phyloP scores from a whole-genome alignment of 1,139 yeast species.

The Saccharomyces hybrid region DNA sequence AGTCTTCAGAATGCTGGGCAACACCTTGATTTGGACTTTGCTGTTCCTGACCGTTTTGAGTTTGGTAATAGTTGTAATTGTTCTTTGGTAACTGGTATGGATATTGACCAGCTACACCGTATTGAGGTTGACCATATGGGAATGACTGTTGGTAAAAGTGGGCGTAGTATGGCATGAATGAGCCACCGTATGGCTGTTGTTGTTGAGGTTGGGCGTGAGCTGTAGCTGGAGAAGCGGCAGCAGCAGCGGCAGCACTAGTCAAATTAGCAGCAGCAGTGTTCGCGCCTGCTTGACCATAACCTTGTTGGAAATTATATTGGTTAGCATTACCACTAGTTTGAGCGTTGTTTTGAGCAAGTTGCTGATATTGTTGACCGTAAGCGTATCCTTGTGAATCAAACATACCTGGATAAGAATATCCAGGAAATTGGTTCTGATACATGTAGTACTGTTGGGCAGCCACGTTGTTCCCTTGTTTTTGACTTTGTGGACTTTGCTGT shows the following conservation, averaged over 20 bases:
- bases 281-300: constrained; percentile 13
- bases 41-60: constrained; percentile 4
- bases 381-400: constrained; percentile 28
- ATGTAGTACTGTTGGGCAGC: constrained; percentile 30
- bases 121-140: constrained; percentile 31
- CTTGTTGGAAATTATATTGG: constrained; percentile 19
- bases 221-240: constrained; percentile 19
- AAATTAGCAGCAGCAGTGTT: constrained; percentile 8
- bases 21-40: constrained; percentile 7
- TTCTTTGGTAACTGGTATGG: constrained; percentile 29
- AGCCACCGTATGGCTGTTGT: constrained; percentile 23
- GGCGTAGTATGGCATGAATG: constrained; percentile 27
- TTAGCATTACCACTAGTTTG: constrained; percentile 12
- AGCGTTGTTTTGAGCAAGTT: constrained; percentile 12
- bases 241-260: constrained; percentile 10
- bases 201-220: constrained; percentile 17
- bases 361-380: constrained; percentile 26
- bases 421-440: constrained; percentile 33
- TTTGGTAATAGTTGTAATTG: constrained; percentile 22
- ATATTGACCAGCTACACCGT: constrained; percentile 30
- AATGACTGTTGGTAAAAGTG: constrained; percentile 30
- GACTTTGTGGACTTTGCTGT: constrained; percentile 12
- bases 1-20: constrained; percentile 19
- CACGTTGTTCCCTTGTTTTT: constrained; percentile 13
- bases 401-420: constrained; percentile 34